Conservation (phyloP, 495 filamentous ascomycete genomes). For the Aspergillus kassunensis region DNA sequence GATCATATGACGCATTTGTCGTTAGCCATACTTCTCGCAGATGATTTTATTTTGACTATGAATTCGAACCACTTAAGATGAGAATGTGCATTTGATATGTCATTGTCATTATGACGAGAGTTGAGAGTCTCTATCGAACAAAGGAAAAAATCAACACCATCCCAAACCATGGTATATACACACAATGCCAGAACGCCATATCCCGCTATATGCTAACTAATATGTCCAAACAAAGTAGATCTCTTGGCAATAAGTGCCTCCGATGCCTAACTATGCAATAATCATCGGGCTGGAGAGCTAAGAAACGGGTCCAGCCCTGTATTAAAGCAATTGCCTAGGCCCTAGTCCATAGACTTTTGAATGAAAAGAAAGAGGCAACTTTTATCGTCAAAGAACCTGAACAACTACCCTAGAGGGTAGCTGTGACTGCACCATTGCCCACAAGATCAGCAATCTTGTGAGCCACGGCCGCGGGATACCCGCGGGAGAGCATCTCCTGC, state of each 20-base stretch:
- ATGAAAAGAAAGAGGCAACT: constrained; percentile 16
- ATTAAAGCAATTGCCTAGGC: constrained; percentile 22
- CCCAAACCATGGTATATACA: constrained; percentile 31
- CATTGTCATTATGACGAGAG: constrained; percentile 25
- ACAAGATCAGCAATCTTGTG: constrained; percentile 89
- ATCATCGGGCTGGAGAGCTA: constrained; percentile 25
- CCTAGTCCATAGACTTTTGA: constrained; percentile 21
- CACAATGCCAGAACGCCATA: constrained; percentile 25
- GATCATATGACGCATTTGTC: constrained; percentile 2
- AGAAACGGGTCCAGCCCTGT: constrained; percentile 40
- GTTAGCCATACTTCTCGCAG: too few relatives aligned
- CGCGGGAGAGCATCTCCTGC: constrained; percentile 82
- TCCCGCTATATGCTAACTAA: constrained; percentile 36
- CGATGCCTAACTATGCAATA: constrained; percentile 26
- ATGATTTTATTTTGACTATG: too few relatives aligned
- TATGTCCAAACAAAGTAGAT: constrained; percentile 20
- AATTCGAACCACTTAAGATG: too few relatives aligned
- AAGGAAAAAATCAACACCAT: constrained; percentile 15
- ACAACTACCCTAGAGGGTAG: constrained; percentile 21
- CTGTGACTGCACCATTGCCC: constrained; percentile 44
- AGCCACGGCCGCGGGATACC: constrained; percentile 87
- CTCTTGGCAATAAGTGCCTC: constrained; percentile 26
- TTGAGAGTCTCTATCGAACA: constrained; percentile 35
- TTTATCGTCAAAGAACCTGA: constrained; percentile 5
- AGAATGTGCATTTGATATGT: neutral